Base-by-base conservation (phyloP, 306 rosid genomes). In the Cicer cuneatum region DNA sequence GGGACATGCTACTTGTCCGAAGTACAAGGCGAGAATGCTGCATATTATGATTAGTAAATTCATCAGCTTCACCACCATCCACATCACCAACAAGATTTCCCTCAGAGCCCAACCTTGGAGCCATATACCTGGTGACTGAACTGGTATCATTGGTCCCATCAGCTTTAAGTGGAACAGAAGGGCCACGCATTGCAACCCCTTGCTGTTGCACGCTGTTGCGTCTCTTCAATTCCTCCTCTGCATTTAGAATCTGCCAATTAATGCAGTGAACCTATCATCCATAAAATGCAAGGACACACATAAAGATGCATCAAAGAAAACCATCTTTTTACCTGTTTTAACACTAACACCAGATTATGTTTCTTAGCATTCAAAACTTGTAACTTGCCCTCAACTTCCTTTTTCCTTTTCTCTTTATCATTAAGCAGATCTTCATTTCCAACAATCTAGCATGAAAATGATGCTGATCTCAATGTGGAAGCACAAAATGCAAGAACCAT, bases 221-320 rank as follows among this genome's bases (percentile, higher is more conserved):
- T 64, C 97, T 85, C 84, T 90, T 90, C 10, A 95, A 76, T 78
- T 92, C 99, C 84, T 94, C 99, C 85, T 95, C 99, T 12, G 92
- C 96, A 78, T 81, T 82, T 74, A 95, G 86, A 66, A 95, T 92
- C 99, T 92, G 90, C 43, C 79, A 75, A 84, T 16, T 66, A 75
- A 63, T 63, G 66, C 53, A 71, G n/a, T 70, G 61, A 53, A 37
- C 66, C 52, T 13, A 51, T 72, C 66, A 16, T 54, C 58, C 7
- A 33, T 24, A 53, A 64, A 59, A 45, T 33, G 21, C 47, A 71
- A 59, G 72, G 9, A 71, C 15, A 71, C 15, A 18, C 48, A 46
- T 40, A 75, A 24, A 54, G 43, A 69, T 46, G 35, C 52, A 42
- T 54, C 52, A 33, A 47, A 14, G 15, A 16, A n/a, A 12, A 66